Evolutionary conservation across 2,329 filamentous ascomycete genomes (phyloP), one percentile per base, ranked within the genome.

Genomic region (Cercospora sp.): DNA sequence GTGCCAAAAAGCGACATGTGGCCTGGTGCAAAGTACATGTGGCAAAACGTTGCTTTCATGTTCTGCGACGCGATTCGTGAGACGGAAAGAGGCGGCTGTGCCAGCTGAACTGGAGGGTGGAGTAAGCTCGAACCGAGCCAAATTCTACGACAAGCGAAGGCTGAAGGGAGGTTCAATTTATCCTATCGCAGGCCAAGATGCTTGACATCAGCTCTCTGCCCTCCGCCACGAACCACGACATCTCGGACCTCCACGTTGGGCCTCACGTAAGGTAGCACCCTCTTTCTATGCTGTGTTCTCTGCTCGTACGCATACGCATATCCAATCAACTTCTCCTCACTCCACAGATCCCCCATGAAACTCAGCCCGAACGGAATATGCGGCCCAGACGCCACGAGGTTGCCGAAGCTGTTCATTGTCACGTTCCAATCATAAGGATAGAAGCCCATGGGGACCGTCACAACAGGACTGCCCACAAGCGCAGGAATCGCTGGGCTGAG

Each of bases 271-370:
- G 84, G 83, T 76, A 81, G 79, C 1, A 86, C 78, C 68, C 80
- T 81, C 48, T 78, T 73, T 60, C 87, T 79, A 10, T 83, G 80
- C 73, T 79, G 77, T 2, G 84, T 89, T 70, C 82, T 80, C 79
- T 90, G 87, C 80, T 92, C 31, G 10, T 33, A 33, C 10, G 31
- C 90, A 77, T 87, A 91, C 3, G 87, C 89, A 80, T 89, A 91
- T 5, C 89, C 90, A 66, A 92, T 86, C 71, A 92, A 74, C 33
- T 78, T 82, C 73, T 85, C 85, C 76, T 92, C 90, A 36, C 82
- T 85, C 80, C 86, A 92, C 60, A 82, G 83, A 2, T 78, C 77
- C 0, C 89, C 90, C 57, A 90, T 79, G 72, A 91, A 91, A 6
- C 83, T 83, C 10, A 92, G 78, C 0, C 90, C 90, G 73, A 90